Base-by-base conservation (phyloP, 192 early-diverging fungal species). In the Entomortierella beljakovae region DNA sequence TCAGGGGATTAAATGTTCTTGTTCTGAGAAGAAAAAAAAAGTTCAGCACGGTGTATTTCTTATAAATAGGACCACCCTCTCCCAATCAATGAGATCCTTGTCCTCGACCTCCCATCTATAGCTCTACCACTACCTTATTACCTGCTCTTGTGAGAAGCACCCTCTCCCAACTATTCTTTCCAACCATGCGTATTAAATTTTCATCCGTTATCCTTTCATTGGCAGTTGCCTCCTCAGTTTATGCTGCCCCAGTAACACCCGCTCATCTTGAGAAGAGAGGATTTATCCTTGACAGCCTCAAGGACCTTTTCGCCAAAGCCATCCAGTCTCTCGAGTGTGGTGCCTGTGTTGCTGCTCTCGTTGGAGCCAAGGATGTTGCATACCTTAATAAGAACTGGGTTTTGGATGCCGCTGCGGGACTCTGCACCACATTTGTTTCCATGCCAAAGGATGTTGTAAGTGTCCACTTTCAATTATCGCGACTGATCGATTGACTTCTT, bases 381-480 rank as follows among this genome's bases (percentile, higher is more conserved):
- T 83, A 70, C 48, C 49, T 83, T 20, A 84, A 83, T 46, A 81
- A 81, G 57, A 72, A 70, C 33, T 70, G 84, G 51, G 65, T 84
- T 11, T 25, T 84, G 35, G 70, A 64, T 38, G 71, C 79, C 6
- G 61, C 81, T 11, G 70, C 32, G 4, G 70, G 70, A 23, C 52
- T 81, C 25, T 86, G 84, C 61, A 55, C 56, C 18, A 64, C 72
- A 20, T 80, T 73, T 5, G 75, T 71, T 33, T 29, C 54, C 29
- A 77, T 83, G 34, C 66, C 74, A 34, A 54, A 61, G 49, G 84
- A 83, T 48, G 84, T 85, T 13, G 83, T 82, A 85, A 42, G 82
- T 69, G 34, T 40, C 22, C 5, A 11, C 6, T 11, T 22, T n/a
- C n/a, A n/a, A n/a, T n/a, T n/a, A n/a, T n/a, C 23, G 11, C n/a